Base-by-base conservation (phyloP, 306 rosid species). In the Lupinus albus region DNA sequence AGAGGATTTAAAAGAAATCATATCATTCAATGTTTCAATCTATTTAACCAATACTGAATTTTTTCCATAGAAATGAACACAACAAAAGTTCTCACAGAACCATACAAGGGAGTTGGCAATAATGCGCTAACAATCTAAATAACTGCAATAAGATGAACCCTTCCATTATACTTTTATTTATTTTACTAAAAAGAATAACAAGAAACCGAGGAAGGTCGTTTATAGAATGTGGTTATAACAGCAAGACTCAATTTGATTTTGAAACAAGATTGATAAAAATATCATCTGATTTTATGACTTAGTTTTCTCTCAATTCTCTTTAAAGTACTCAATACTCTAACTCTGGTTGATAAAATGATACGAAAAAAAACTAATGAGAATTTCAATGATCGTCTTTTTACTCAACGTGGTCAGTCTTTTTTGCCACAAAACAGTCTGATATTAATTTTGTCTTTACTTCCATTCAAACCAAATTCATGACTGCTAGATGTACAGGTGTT, bases 1-100 rank as follows among this genome's bases (percentile, higher is more conserved):
- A 67, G 52, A 73, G 69, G 67, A 83, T 67, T 65, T 10, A 46
- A 67, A 74, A 84, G 50, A 76, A 58, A 25, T 62, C 54, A 51
- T 44, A 38, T 78, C 50, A 36, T 54, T 81, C 30, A 28, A 52
- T 36, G 56, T 11, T 58, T 57, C 64, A 74, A 17, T 33, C 50
- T 18, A 39, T 64, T 75, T 41, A 65, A 48, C 18, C 13, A 56
- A 54, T 10, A 41, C 0, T 41, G 47, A 71, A 46, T 48, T 48
- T 72, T 48, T 56, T 57, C 49, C 30, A 35, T 15, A 20, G 21
- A 63, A 52, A 32, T 9, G 36, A 65, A 51, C 30, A 58, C 6
- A 71, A 48, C 21, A 13, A 13, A 64, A 25, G 18, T 21, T 25
- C 49, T 20, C 11, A 39, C 63, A 25, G 30, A 73, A 62, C 42